A percentile compares a stretch with the other conserved stretches of the same genome.
phyloP scores from a whole-genome alignment of 495 filamentous ascomycete genomes.

The Xylaria nigripes region DNA sequence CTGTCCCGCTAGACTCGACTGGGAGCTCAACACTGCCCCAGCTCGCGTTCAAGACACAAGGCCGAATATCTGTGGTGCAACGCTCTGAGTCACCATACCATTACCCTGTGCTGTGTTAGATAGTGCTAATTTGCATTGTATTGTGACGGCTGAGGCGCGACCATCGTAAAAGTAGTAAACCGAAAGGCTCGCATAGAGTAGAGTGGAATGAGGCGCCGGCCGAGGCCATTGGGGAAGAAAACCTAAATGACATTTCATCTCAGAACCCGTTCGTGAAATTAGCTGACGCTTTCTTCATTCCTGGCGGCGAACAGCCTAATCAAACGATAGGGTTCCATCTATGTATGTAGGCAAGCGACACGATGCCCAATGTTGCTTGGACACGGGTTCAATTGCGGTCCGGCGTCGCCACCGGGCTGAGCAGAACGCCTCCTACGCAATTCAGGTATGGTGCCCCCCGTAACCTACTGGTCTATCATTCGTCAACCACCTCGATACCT shows the following conservation, averaged over 20 bases:
- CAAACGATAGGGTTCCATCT: conserved; percentile 10
- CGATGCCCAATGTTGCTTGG: conserved; percentile 8
- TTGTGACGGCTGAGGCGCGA: no score
- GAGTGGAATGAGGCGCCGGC: background rate
- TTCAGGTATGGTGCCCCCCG: background rate
- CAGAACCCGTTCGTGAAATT: background rate
- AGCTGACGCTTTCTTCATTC: background rate
- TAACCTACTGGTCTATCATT: conserved; percentile 8
- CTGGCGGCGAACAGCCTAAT: background rate
- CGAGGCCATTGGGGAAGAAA: background rate
- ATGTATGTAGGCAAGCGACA: conserved; percentile 13
- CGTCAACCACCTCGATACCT: background rate
- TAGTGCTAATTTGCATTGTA: background rate
- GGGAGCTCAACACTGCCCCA: background rate
- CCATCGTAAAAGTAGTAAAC: no score
- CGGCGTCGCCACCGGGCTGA: conserved; percentile 1
- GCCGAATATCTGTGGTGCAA: background rate
- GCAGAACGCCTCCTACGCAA: conserved; percentile 8
- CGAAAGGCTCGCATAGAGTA: no score
- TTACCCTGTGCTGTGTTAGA: background rate
- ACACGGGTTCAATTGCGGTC: conserved; percentile 1
- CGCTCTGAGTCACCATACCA: background rate
- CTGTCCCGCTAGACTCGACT: background rate
- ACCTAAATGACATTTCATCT: no score
- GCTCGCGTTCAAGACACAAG: background rate